Evolutionary conservation across 2,329 filamentous ascomycete species (phyloP).

Genomic region (Xylaria digitata): DNA sequence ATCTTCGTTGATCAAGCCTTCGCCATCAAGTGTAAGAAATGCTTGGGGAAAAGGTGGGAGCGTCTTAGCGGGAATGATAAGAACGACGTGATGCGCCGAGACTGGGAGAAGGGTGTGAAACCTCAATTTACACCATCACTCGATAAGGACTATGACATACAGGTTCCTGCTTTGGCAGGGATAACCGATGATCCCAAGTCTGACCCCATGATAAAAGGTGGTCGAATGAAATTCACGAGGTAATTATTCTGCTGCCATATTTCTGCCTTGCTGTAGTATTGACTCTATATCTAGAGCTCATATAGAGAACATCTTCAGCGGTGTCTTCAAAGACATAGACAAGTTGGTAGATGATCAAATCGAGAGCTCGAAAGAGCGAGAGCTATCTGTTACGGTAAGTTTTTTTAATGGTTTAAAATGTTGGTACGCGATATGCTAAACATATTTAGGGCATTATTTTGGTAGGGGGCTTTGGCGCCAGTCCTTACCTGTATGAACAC

Average conservation of each 20-base stretch:
- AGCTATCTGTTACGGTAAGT: conserved; percentile 14
- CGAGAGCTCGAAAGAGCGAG: conserved; percentile 11
- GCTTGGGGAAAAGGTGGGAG: conserved; percentile 14
- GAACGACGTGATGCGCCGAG: conserved; percentile 19
- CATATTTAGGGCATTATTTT: conserved; percentile 19
- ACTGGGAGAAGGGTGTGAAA: conserved; percentile 27
- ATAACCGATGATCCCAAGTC: conserved; percentile 3
- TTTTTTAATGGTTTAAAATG: not conserved
- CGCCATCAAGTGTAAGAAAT: conserved; percentile 12
- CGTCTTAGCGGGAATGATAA: conserved; percentile 3
- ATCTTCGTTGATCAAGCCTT: conserved; percentile 27
- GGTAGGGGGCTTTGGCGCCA: conserved; percentile 21
- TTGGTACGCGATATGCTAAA: not conserved
- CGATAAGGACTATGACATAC: conserved; percentile 9
- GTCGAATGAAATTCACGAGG: conserved; percentile 20
- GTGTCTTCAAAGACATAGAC: conserved; percentile 19
- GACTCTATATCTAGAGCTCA: not conserved
- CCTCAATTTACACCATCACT: conserved; percentile 13
- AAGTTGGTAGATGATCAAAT: conserved; percentile 23
- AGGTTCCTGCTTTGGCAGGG: conserved; percentile 8
- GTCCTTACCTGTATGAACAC: conserved; percentile 26
- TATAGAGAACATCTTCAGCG: conserved; percentile 12
- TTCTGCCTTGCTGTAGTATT: not conserved
- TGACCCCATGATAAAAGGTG: conserved; percentile 21
- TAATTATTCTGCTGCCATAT: not conserved